A percentile compares a stretch with the other conserved stretches of the same genome.
Evolutionary conservation across 2,329 filamentous ascomycete genomes (phyloP).

Genomic region (Chaetomium olivaceum): DNA sequence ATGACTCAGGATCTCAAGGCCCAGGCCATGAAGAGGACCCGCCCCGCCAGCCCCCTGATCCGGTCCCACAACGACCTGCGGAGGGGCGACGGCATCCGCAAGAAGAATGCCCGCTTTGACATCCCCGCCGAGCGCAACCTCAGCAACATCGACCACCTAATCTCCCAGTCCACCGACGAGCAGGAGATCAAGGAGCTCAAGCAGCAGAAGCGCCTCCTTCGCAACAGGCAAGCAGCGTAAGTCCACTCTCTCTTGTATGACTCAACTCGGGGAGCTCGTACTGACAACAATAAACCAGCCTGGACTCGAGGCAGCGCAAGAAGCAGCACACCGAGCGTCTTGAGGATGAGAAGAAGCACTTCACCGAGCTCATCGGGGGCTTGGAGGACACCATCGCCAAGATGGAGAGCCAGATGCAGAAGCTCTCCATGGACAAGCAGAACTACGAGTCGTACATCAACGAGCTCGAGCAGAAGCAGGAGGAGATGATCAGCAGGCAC

Average conservation of each 20-base stretch:
- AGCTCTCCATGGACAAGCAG: slow-evolving; percentile 72
- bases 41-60: slow-evolving; percentile 66
- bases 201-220: slow-evolving; percentile 91
- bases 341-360: slow-evolving; percentile 95
- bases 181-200: slow-evolving; percentile 97
- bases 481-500: slow-evolving; percentile 84
- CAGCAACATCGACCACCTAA: slow-evolving; percentile 91
- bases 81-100: slow-evolving; percentile 85
- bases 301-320: slow-evolving; percentile 95
- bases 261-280: neutral
- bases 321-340: slow-evolving; percentile 97
- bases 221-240: slow-evolving; percentile 96
- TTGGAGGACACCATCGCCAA: slow-evolving; percentile 76
- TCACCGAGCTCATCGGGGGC: slow-evolving; percentile 70
- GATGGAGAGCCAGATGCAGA: slow-evolving; percentile 68
- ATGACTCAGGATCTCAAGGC: slow-evolving; percentile 50
- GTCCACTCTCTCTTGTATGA: slow-evolving; percentile 41
- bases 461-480: slow-evolving; percentile 78
- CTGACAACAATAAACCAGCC: slow-evolving; percentile 51
- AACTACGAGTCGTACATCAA: slow-evolving; percentile 75
- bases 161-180: slow-evolving; percentile 83
- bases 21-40: slow-evolving; percentile 61
- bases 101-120: slow-evolving; percentile 98
- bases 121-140: slow-evolving; percentile 93
- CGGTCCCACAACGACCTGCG: slow-evolving; percentile 75